Evolutionary conservation across 257 asterid species (phyloP), one percentile per base, ranked within the genome.

Genomic region (Knoxia roxburghii): DNA sequence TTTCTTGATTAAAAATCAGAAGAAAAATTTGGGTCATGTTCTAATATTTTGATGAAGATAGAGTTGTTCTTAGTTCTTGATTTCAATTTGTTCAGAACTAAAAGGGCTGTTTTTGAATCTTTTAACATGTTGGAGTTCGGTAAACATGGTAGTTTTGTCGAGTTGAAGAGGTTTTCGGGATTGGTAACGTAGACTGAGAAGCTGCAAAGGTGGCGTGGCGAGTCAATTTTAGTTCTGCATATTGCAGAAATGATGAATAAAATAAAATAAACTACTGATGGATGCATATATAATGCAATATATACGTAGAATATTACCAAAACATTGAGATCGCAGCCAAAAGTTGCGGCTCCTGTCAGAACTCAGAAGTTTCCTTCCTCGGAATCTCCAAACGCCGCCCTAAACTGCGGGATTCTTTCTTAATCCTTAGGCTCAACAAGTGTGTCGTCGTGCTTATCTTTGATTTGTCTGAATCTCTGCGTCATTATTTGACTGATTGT

Each of bases 401-500:
- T n/a, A 14, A 50, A 65, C 40, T 32, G 45, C 70, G 48, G 61
- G 51, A 32, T 21, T 35, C 45, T 8, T 27, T 37, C 51, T 67
- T 40, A 8, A 26, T 37, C 43, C 33, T 5, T 4, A 27, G 45
- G 56, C 37, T n/a, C 24, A 23, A 57, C 54, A 18, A 14, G 32
- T 57, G 55, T n/a, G 64, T 67, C 49, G 37, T 57, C 37, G 59
- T 70, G 48, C 73, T 81, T 66, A 65, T 68, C 77, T 63, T 21
- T 46, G 43, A 37, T 59, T n/a, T 33, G 65, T 32, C 64, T 24
- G 55, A 66, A 52, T 45, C 33, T 64, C 64, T 9, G 68, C 67
- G 72, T 79, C 63, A 57, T 57, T 57, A 57, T 57, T 57, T 71
- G 76, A 81, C 76, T 37, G 83, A 54, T 74, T 71, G 73, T 80